Evolutionary conservation across 371 early-diverging fungal genomes (phyloP).

Genomic region (Umbelopsis sp.): DNA sequence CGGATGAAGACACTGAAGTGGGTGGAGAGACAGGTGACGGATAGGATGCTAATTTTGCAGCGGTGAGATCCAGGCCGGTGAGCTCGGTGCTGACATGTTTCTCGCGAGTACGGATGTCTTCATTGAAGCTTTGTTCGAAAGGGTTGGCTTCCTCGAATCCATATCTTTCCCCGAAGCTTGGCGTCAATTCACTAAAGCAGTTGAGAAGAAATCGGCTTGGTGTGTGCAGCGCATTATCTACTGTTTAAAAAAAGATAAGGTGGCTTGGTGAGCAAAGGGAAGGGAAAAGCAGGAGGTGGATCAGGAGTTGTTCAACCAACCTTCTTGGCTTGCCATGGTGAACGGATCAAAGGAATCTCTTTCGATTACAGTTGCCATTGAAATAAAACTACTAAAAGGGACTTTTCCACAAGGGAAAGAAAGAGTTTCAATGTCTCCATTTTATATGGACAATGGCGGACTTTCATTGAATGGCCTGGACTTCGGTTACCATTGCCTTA

Average conservation of each 20-base stretch:
- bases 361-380: slow-evolving; percentile 10
- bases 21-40: not conserved
- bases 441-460: not conserved
- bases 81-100: no score
- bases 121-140: slow-evolving; percentile 43
- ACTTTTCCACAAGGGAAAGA: not conserved
- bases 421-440: not conserved
- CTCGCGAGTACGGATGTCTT: not conserved
- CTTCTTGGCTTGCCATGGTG: not conserved
- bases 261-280: not conserved
- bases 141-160: slow-evolving; percentile 43
- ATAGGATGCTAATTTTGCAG: not conserved
- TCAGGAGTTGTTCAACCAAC: not conserved
- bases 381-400: not conserved
- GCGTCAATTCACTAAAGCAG: slow-evolving; percentile 40
- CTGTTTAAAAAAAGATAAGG: slow-evolving; percentile 4
- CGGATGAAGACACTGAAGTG: not conserved
- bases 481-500: slow-evolving; percentile 1
- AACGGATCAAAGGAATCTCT: not conserved
- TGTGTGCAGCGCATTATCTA: slow-evolving; percentile 28
- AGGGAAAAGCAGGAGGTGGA: not conserved
- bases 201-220: slow-evolving; percentile 51
- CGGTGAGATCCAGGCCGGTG: not conserved
- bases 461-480: not conserved
- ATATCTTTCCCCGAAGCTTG: slow-evolving; percentile 35